These are phyloP conservation scores for Pestalotiopsis sp. DNA, from an alignment of 2,329 filamentous ascomycete species.

Conservation along the genomic window DNA sequence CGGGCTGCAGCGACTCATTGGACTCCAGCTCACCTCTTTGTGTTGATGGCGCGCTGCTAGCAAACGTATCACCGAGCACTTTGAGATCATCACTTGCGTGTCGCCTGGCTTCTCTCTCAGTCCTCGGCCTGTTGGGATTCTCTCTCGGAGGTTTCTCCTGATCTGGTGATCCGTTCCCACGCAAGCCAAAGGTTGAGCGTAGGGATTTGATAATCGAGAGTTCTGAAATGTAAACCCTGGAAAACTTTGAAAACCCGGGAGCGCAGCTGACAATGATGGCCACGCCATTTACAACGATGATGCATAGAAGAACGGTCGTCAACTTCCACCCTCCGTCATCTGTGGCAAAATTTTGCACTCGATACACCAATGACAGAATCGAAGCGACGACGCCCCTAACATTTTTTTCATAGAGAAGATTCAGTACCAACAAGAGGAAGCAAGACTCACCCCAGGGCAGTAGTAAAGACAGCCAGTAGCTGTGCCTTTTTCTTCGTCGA, in stretches of 20 bases:
- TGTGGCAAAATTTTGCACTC: background rate
- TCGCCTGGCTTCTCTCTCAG: background rate
- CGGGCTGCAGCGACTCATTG: background rate
- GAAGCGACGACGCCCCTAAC: background rate
- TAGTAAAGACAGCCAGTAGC: constrained; percentile 14
- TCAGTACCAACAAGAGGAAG: background rate
- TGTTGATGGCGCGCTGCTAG: background rate
- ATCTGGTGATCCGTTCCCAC: background rate
- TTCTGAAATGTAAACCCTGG: background rate
- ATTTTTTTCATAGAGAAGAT: background rate
- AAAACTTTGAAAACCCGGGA: background rate
- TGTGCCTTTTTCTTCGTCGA: constrained; percentile 10
- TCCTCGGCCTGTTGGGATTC: background rate
- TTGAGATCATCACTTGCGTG: background rate
- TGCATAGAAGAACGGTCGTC: background rate
- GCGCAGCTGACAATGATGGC: background rate
- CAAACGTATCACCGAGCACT: background rate
- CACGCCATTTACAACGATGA: background rate
- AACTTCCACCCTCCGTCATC: background rate
- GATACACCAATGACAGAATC: background rate
- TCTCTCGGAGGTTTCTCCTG: background rate
- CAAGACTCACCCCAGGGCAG: constrained; percentile 12
- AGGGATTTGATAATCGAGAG: background rate
- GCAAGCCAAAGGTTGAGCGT: background rate
- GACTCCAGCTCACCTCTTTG: background rate